Evolutionary conservation across 352 stramenopile species (phyloP), one percentile per base, ranked within the genome.

Genomic region (Phytophthora cajani): DNA sequence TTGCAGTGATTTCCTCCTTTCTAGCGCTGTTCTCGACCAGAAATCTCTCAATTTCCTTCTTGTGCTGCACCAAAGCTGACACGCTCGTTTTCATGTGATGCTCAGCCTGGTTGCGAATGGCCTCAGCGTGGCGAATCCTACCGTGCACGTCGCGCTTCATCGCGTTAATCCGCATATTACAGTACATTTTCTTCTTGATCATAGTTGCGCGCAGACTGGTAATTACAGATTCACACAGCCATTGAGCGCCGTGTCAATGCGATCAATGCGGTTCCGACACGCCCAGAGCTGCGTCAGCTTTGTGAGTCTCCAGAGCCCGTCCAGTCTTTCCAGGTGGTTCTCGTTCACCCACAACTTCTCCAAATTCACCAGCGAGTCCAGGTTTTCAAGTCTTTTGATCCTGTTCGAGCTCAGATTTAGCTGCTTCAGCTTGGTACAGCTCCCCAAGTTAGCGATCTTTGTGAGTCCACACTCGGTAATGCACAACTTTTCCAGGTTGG

Each of bases 101-200:
- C 44, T 88, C 78, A 1, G 78, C 74, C 3, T 81, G 70, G 11
- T 68, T 79, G 8, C 82, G 80, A 23, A 88, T 78, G 12, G 61
- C 66, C 11, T 92, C 72, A 10, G 77, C 67, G 40, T 86, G 79
- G 53, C 81, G 67, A 61, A 92, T 79, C 63, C 79, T 62, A 58
- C 78, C 65, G 66, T 92, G 67, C 17, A 90, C 81, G 42, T 98
- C 89, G 10, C 89, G 70, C 55, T 97, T 95, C 58, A 98, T 93
- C 9, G 83, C 86, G 33, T 97, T 96, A 61, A 97, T 97, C 10
- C 91, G 85, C 91, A 98, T 97, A 78, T 97, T 98, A 76, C 98
- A 98, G 79, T 98, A 98, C 88, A 98, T 97, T 64, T 91, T 95
- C 79, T 98, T 98, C 76, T 98, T 98, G 63, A 97, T 85, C 85